A percentile compares a stretch with the other conserved stretches of the same genome.
phyloP scores from a whole-genome alignment of 2,329 filamentous ascomycete genomes.

The Epichloe elymi region DNA sequence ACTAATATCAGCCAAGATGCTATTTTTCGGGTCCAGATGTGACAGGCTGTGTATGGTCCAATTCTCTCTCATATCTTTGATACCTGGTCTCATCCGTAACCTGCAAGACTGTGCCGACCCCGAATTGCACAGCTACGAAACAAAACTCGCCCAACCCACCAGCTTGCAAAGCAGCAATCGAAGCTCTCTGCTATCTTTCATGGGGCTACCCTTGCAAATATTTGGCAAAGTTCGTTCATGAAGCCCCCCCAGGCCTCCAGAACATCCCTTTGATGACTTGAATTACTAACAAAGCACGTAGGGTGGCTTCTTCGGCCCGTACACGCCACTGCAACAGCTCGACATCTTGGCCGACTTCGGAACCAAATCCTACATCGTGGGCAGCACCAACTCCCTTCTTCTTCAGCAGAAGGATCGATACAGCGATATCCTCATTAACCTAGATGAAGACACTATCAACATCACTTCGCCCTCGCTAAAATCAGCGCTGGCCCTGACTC shows the following conservation, averaged over 20 bases:
- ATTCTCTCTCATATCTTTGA: conserved; percentile 88
- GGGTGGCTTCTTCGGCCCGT: conserved; percentile 91
- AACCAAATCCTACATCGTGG: conserved; percentile 94
- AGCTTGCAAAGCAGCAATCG: conserved; percentile 86
- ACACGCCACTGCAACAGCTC: conserved; percentile 90
- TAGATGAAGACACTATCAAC: conserved; percentile 78
- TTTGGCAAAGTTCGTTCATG: conserved; percentile 61
- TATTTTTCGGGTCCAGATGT: conserved; percentile 95
- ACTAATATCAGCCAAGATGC: conserved; percentile 49
- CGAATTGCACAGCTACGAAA: conserved; percentile 74
- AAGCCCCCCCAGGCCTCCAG: neutral
- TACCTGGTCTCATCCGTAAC: conserved; percentile 80
- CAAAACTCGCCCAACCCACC: conserved; percentile 61
- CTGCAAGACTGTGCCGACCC: conserved; percentile 94
- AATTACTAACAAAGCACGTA: conserved; percentile 19
- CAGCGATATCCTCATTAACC: conserved; percentile 90
- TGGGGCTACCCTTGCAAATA: conserved; percentile 87
- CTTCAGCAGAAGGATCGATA: conserved; percentile 92
- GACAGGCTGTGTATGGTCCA: conserved; percentile 97
- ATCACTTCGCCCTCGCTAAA: conserved; percentile 72
- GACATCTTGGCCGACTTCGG: conserved; percentile 86
- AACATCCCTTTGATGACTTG: neutral
- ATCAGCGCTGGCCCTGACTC: conserved; percentile 62
- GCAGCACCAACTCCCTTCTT: conserved; percentile 88
- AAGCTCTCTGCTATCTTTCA: conserved; percentile 77